Conservation (phyloP, 148 eudicot species). For the Suaeda aralocaspica region DNA sequence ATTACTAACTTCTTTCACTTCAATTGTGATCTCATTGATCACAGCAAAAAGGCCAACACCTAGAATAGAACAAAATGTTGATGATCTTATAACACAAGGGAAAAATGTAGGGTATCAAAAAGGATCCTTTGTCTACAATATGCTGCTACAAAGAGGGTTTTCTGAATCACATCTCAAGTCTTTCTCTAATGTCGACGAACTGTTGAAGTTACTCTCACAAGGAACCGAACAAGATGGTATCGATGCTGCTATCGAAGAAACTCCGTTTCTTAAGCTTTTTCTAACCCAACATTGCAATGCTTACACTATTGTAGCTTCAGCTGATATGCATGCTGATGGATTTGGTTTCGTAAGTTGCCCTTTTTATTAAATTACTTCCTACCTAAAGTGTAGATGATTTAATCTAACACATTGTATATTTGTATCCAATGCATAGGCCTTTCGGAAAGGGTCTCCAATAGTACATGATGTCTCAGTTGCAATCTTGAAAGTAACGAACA, state of each 20-base stretch:
- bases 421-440: constrained; percentile 14
- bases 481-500: not conserved
- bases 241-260: constrained; percentile 19
- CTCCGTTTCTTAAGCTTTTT: constrained; percentile 21
- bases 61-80: not conserved
- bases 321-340: constrained; percentile 20
- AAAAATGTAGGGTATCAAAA: constrained; percentile 18
- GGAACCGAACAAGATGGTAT: constrained; percentile 23
- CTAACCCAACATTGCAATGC: constrained; percentile 19
- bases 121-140: constrained; percentile 8
- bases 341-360: constrained; percentile 22
- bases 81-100: constrained; percentile 10
- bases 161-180: constrained; percentile 1
- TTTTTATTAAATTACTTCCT: not conserved
- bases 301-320: constrained; percentile 23
- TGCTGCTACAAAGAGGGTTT: constrained; percentile 13
- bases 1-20: constrained; percentile 3
- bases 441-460: constrained; percentile 8
- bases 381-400: not conserved
- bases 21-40: constrained; percentile 9
- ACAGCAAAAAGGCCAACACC: not conserved
- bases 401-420: not conserved
- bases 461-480: constrained; percentile 10
- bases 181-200: not conserved
- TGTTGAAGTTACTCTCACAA: constrained; percentile 11